Base-by-base conservation (phyloP, 495 filamentous ascomycete species). In the Jackrogersella minutella region DNA sequence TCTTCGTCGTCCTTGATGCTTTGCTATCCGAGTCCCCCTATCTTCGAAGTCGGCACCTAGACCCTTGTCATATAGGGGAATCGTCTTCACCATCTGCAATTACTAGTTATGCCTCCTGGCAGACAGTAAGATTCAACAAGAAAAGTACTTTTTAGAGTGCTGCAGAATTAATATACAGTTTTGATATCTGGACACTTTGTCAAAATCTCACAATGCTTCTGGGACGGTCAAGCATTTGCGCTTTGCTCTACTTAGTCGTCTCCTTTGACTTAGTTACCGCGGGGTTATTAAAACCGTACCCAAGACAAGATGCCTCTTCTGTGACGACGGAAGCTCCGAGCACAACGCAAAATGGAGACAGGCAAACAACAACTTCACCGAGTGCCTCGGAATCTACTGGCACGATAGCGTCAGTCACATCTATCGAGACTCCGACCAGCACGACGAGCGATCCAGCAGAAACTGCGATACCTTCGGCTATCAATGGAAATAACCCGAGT, bases 181-280 rank as follows among this genome's bases (percentile, higher is more conserved):
- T 37, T 9, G 41, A 39, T 22, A 3, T 26, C 17, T 5, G 21
- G 26, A 24, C 26, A 21, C 22, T 24, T 33, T 34, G 0, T 6
- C 47, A 31, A 58, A 19, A 30, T 30, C 19, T 33, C 51, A 73
- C 61, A 46, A 62, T 70, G 60, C 19, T 71, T 56, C 49, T 40
- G 3, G 61, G 58, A 59, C 55, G 60, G 60, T 59, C 51, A 8
- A 47, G 36, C 26, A 22, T 70, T 34, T 67, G 58, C 66, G 68
- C 72, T 54, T 44, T 79, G 57, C 65, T 79, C 40, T 78, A 71
- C 40, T 46, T 78, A 1, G 34, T 56, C 53, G 19, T 76, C 8
- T 52, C 68, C 41, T 59, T 74, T 40, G 34, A 67, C 37, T 19
- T 56, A 16, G 69, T 60, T 1, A 37, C 55, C 1, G 64, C 64